phyloP scores from a whole-genome alignment of 2,329 filamentous ascomycete genomes.

The Sporothrix pallida region DNA sequence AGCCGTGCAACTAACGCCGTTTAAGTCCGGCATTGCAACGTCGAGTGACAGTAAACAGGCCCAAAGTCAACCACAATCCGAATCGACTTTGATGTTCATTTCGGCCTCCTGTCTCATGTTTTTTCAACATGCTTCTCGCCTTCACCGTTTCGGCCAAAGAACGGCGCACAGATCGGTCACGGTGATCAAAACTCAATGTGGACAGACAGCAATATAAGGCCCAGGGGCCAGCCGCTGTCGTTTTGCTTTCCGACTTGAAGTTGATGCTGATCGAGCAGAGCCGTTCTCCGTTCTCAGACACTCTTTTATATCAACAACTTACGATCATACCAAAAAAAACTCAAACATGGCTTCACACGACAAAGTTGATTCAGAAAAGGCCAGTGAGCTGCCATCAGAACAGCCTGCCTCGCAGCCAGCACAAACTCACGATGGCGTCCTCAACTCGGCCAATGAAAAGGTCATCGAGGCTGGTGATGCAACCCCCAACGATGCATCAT shows the following conservation, averaged over 20 bases:
- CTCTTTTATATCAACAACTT: neutral
- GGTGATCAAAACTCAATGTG: neutral
- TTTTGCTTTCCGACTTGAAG: neutral
- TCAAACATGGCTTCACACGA: neutral
- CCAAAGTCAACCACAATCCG: neutral
- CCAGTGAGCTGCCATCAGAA: neutral
- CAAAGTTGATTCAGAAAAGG: neutral
- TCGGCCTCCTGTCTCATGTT: conserved; percentile 6
- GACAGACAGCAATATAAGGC: conserved; percentile 21
- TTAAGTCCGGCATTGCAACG: conserved; percentile 21
- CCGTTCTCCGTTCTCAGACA: neutral
- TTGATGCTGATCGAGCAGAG: neutral
- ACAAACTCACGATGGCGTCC: neutral
- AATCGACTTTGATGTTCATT: neutral
- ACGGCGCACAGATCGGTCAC: neutral
- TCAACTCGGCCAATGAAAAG: neutral
- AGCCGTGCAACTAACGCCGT: conserved; percentile 21
- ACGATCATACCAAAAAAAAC: neutral
- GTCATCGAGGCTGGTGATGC: neutral
- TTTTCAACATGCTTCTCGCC: neutral
- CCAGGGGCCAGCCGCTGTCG: neutral
- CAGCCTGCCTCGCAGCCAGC: neutral
- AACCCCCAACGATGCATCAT: neutral
- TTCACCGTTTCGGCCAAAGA: conserved; percentile 12
- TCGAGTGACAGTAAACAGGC: neutral